Evolutionary conservation across 2,329 filamentous ascomycete species (phyloP), one percentile per base, ranked within the genome.

Genomic region (Colletotrichum incanum): DNA sequence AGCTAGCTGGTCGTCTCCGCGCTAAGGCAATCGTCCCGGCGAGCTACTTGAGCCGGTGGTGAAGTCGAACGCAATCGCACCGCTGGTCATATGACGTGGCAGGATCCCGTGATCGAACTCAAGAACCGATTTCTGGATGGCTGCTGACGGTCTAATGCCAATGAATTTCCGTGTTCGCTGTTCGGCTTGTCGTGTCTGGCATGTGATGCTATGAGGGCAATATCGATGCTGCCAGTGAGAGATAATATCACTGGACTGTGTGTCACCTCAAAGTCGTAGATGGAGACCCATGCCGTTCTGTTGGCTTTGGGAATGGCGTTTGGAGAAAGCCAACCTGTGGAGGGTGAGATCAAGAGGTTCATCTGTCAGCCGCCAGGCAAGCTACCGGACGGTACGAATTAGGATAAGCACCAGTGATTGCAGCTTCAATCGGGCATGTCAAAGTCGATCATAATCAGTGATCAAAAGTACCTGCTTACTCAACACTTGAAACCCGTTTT

Each of bases 71-170:
- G 41, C 11, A 41, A 34, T 49, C 37, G 68, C 55, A 71, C 56
- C 18, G 64, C 41, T 52, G 47, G 68, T 71, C 55, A 56, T 55
- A 26, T 67, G 68, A 67, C 55, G 68, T 62, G 68, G 63, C 63
- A 61, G 47, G 18, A 58, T 39, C 55, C 31, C 34, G 55, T 67
- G 68, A 67, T 20, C 23, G 23, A 31, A 31, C 20, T n/a, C 20
- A 18, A 67, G 20, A 31, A 50, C 68, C 49, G 49, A 67, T 43
- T 37, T 56, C 41, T 26, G 39, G 47, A 67, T 61, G 55, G 64
- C 37, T 52, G 39, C 50, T 31, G 16, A 39, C 37, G 34, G 67
- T 31, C 23, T 49, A 14, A 18, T 52, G 67, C 5, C 23, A 50
- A 26, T 20, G 34, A 59, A 43, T 8, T 49, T 41, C 28, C 8